Conservation (phyloP, 768 basidiomycete species). For the Boletales sp. region DNA sequence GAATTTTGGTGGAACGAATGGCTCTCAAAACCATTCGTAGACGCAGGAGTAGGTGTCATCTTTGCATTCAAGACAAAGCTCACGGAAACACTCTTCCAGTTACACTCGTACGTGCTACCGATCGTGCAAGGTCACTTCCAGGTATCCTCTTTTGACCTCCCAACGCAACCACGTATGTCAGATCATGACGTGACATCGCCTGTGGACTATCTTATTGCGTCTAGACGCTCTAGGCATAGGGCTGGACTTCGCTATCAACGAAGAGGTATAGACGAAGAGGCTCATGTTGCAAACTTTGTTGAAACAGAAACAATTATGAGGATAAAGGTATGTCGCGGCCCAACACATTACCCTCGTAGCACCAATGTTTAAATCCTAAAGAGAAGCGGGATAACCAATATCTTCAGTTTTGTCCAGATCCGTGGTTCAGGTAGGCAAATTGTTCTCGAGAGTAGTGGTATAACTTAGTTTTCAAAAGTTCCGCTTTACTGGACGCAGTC, state of each 20-base stretch:
- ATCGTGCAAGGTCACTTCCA: slow-evolving; percentile 95
- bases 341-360: too few relatives aligned
- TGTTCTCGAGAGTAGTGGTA: not conserved
- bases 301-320: slow-evolving; percentile 90
- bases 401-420: slow-evolving; percentile 87
- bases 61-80: not conserved
- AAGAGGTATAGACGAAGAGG: slow-evolving; percentile 89
- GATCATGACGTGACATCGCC: slow-evolving; percentile 36
- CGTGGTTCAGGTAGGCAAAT: slow-evolving; percentile 76
- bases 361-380: slow-evolving; percentile 25
- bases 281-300: slow-evolving; percentile 93
- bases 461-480: slow-evolving; percentile 43
- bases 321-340: slow-evolving; percentile 54
- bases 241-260: slow-evolving; percentile 94
- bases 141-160: slow-evolving; percentile 61
- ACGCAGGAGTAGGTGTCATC: slow-evolving; percentile 65
- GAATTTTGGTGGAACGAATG: slow-evolving; percentile 98
- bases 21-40: slow-evolving; percentile 79
- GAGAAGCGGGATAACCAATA: slow-evolving; percentile 72
- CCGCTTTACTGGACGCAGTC: slow-evolving; percentile 92
- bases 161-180: slow-evolving; percentile 36
- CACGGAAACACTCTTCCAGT: slow-evolving; percentile 32
- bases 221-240: slow-evolving; percentile 81
- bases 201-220: slow-evolving; percentile 80
- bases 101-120: slow-evolving; percentile 84